Conservation (phyloP, 306 rosid species). For the Corylus heterophylla region DNA sequence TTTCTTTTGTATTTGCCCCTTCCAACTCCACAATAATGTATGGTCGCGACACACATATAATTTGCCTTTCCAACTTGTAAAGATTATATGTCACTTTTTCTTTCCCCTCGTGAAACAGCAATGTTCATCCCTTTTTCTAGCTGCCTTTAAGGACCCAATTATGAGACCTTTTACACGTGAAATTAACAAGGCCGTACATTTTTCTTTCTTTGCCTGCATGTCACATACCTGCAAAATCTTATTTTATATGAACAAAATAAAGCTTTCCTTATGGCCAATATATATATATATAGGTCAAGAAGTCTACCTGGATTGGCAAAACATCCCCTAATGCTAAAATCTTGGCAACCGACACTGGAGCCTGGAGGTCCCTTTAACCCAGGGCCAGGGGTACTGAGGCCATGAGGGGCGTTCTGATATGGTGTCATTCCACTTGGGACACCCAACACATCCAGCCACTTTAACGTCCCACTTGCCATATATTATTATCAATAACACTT, state of each 20-base stretch:
- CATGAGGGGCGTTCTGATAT: too few species aligned
- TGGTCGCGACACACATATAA: neutral
- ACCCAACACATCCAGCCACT: too few species aligned
- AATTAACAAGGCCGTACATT: neutral
- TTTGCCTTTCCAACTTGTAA: constrained; percentile 30
- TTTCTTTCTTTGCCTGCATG: neutral
- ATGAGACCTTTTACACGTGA: neutral
- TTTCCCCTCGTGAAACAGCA: neutral
- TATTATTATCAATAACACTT: too few species aligned
- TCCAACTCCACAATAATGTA: neutral
- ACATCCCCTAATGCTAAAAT: too few species aligned
- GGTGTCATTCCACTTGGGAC: too few species aligned
- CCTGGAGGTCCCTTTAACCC: too few species aligned
- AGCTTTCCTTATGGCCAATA: too few species aligned
- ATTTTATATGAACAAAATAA: neutral
- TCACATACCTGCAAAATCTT: neutral
- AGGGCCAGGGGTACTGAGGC: too few species aligned
- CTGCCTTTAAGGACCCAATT: constrained; percentile 8
- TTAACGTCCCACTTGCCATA: too few species aligned
- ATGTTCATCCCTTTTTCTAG: neutral
- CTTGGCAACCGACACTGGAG: too few species aligned
- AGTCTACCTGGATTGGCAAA: too few species aligned
- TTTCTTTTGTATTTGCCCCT: neutral
- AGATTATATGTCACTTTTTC: neutral
- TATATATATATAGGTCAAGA: too few species aligned